phyloP scores from a whole-genome alignment of 2,329 filamentous ascomycete species.

The Neonectria neomacrospora region DNA sequence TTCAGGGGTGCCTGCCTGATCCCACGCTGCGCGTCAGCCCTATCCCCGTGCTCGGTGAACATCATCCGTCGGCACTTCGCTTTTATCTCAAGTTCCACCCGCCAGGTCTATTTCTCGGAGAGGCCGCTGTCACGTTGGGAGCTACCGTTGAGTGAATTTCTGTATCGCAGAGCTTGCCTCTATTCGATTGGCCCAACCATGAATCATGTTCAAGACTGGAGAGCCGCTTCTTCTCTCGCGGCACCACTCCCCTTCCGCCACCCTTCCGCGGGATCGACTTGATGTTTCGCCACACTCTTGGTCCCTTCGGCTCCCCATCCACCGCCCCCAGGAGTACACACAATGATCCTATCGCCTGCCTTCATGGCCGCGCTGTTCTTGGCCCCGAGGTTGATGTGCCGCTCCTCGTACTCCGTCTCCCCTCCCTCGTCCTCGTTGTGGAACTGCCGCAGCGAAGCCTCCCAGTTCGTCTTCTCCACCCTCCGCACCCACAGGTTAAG shows the following conservation, averaged over 20 bases:
- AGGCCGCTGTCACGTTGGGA: neutral
- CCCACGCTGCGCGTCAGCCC: conserved; percentile 28
- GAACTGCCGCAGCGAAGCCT: conserved; percentile 55
- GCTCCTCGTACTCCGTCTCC: conserved; percentile 63
- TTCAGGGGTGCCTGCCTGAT: conserved; percentile 24
- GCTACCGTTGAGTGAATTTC: neutral
- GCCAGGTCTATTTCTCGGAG: neutral
- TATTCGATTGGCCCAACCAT: neutral
- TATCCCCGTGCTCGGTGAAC: conserved; percentile 7
- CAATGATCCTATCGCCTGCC: conserved; percentile 80
- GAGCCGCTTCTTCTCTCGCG: conserved; percentile 66
- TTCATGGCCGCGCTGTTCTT: conserved; percentile 85
- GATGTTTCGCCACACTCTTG: conserved; percentile 61
- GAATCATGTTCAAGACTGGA: conserved; percentile 59
- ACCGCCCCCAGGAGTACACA: conserved; percentile 82
- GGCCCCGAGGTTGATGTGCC: conserved; percentile 77
- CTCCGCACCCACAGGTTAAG: conserved; percentile 88
- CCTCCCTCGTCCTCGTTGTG: conserved; percentile 48
- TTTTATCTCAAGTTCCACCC: neutral
- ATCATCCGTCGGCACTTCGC: neutral
- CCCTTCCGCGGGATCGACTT: conserved; percentile 63
- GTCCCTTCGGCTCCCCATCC: conserved; percentile 75
- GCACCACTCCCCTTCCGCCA: conserved; percentile 69
- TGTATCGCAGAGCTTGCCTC: conserved; percentile 20
- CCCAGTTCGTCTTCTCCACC: conserved; percentile 68